These are phyloP conservation scores for Encephalitozoon cuniculi DNA, from an alignment of 371 early-diverging fungal genomes.

Conservation along the genomic window DNA sequence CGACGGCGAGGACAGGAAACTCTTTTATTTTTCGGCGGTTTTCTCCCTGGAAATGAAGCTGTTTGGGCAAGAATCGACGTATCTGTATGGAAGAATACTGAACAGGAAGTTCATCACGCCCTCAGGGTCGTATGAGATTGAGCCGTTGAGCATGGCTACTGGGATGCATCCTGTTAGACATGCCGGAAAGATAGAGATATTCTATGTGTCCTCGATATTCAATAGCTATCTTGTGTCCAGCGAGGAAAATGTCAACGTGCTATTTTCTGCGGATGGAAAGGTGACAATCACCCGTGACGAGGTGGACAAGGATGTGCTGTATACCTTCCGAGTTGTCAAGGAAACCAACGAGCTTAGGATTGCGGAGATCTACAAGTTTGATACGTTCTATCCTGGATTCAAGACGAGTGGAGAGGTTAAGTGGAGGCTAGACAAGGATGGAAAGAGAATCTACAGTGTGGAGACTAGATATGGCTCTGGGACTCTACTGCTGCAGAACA, in stretches of 20 bases:
- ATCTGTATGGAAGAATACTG: slow-evolving; percentile 40
- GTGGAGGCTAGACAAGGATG: not conserved
- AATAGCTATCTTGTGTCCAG: slow-evolving; percentile 40
- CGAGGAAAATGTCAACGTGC: slow-evolving; percentile 28
- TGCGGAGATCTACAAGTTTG: slow-evolving; percentile 23
- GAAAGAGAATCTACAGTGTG: not conserved
- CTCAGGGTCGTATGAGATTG: slow-evolving; percentile 19
- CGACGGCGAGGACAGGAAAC: not conserved
- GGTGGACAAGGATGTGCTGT: not conserved
- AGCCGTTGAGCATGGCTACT: not conserved
- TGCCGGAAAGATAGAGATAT: slow-evolving; percentile 9
- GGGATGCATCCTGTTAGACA: not conserved
- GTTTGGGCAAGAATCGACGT: slow-evolving; percentile 33
- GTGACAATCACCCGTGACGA: slow-evolving; percentile 25
- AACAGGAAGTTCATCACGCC: slow-evolving; percentile 30
- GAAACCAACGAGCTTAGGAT: slow-evolving; percentile 26
- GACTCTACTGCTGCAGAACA: slow-evolving; percentile 33
- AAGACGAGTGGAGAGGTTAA: not conserved
- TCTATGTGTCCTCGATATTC: slow-evolving; percentile 39
- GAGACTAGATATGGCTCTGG: slow-evolving; percentile 16
- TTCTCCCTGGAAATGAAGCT: slow-evolving; percentile 29
- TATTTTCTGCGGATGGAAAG: slow-evolving; percentile 24
- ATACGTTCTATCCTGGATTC: slow-evolving; percentile 22
- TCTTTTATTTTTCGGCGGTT: not conserved
- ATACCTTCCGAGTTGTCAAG: slow-evolving; percentile 26